A percentile compares a stretch with the other conserved stretches of the same genome.
phyloP scores from a whole-genome alignment of 345 rosid genomes.

The Aquilaria malaccensis region DNA sequence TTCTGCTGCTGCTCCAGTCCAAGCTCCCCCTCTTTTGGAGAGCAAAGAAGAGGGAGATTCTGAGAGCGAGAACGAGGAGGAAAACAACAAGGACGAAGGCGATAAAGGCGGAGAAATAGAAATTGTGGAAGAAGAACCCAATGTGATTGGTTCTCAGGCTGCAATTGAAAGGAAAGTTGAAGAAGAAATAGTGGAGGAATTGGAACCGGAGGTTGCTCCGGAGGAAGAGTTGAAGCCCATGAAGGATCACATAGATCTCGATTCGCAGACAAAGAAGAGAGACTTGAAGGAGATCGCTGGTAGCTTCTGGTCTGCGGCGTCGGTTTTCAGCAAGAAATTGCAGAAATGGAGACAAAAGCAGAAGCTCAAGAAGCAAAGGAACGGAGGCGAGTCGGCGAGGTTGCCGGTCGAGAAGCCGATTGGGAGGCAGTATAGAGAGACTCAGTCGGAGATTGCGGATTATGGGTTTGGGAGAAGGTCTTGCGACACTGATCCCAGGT shows the following conservation, averaged over 20 bases:
- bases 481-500: constrained; percentile 97
- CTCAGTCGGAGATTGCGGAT: constrained; percentile 97
- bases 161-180: constrained; percentile 39
- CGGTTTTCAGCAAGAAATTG: constrained; percentile 93
- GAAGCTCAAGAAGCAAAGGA: constrained; percentile 74
- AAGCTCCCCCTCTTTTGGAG: constrained; percentile 21
- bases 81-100: constrained; percentile 19
- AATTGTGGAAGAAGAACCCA: constrained; percentile 37
- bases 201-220: constrained; percentile 19
- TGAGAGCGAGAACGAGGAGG: constrained; percentile 32
- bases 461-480: constrained; percentile 93
- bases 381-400: constrained; percentile 64
- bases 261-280: constrained; percentile 67
- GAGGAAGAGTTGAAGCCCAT: constrained; percentile 71
- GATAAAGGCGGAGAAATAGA: constrained; percentile 27
- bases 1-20: constrained; percentile 22
- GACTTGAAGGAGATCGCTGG: constrained; percentile 74
- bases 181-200: constrained; percentile 30
- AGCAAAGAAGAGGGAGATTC: constrained; percentile 40
- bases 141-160: constrained; percentile 28
- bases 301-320: constrained; percentile 98
- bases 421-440: constrained; percentile 82
- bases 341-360: constrained; percentile 96
- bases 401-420: constrained; percentile 96
- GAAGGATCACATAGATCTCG: constrained; percentile 93